phyloP scores from a whole-genome alignment of 2,329 filamentous ascomycete genomes.

The Xylaria polymorpha region DNA sequence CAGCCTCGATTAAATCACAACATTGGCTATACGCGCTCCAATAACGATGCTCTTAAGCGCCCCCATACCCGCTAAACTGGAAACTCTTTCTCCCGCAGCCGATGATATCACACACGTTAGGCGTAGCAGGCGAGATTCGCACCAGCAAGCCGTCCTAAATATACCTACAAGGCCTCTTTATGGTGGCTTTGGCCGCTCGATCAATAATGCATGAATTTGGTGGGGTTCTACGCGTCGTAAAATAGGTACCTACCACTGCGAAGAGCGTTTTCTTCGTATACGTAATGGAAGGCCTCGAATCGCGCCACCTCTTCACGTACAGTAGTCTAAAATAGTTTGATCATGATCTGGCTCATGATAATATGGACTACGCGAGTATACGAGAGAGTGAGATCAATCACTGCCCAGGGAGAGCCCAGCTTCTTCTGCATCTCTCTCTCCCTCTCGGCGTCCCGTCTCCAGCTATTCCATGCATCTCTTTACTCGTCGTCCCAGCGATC shows the following conservation, averaged over 20 bases:
- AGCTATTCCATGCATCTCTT: neutral
- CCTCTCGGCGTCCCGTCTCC: neutral
- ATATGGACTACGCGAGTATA: neutral
- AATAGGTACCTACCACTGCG: slow-evolving; percentile 3
- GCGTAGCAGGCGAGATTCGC: neutral
- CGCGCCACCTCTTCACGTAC: slow-evolving; percentile 4
- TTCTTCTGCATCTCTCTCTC: neutral
- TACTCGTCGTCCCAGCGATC: neutral
- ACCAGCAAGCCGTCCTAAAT: neutral
- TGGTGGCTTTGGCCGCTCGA: neutral
- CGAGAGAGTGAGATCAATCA: neutral
- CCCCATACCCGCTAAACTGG: slow-evolving; percentile 1
- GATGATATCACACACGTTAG: neutral
- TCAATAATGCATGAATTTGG: neutral
- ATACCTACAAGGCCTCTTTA: neutral
- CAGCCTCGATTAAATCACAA: neutral
- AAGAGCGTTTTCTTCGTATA: neutral
- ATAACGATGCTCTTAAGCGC: neutral
- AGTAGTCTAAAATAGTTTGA: slow-evolving; percentile 1
- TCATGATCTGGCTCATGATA: neutral
- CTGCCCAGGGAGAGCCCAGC: slow-evolving; percentile 1
- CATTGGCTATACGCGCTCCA: neutral
- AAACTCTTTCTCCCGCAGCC: neutral
- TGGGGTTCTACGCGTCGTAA: neutral
- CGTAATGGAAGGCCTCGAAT: neutral